These are phyloP conservation scores for Xylaria polymorpha DNA, from an alignment of 2,329 filamentous ascomycete species.

Conservation along the genomic window DNA sequence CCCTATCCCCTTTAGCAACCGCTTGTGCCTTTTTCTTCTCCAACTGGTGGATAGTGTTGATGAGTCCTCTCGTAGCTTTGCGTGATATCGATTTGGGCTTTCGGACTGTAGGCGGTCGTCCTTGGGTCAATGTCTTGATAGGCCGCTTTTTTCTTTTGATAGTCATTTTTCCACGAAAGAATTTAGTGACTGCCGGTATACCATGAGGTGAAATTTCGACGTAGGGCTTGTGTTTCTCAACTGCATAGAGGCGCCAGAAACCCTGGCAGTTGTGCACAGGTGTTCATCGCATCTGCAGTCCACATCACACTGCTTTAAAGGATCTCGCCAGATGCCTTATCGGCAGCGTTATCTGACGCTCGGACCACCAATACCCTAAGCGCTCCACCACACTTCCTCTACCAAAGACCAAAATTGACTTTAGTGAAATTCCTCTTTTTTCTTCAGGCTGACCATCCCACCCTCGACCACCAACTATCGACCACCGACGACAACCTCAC, in stretches of 20 bases:
- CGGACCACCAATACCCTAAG: conserved; percentile 37
- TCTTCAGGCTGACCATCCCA: conserved; percentile 26
- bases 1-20: conserved; percentile 62
- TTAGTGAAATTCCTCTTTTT: conserved; percentile 31
- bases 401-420: conserved; percentile 34
- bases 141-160: conserved; percentile 60
- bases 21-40: conserved; percentile 72
- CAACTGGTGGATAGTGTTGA: conserved; percentile 73
- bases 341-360: conserved; percentile 33
- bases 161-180: conserved; percentile 54
- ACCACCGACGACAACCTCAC: conserved; percentile 43
- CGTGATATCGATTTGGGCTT: conserved; percentile 69
- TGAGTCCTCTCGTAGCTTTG: conserved; percentile 71
- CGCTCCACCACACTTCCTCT: conserved; percentile 39
- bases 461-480: conserved; percentile 40
- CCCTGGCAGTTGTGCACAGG: neutral
- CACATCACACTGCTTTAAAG: neutral
- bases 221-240: neutral
- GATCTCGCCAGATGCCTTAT: conserved; percentile 20
- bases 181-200: neutral
- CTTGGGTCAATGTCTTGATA: conserved; percentile 60
- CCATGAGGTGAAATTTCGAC: neutral
- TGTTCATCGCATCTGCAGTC: conserved; percentile 12
- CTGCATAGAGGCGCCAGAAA: neutral
- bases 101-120: conserved; percentile 67